Evolutionary conservation across 768 basidiomycete species (phyloP).

Genomic region (Symmetrospora coprosmae): DNA sequence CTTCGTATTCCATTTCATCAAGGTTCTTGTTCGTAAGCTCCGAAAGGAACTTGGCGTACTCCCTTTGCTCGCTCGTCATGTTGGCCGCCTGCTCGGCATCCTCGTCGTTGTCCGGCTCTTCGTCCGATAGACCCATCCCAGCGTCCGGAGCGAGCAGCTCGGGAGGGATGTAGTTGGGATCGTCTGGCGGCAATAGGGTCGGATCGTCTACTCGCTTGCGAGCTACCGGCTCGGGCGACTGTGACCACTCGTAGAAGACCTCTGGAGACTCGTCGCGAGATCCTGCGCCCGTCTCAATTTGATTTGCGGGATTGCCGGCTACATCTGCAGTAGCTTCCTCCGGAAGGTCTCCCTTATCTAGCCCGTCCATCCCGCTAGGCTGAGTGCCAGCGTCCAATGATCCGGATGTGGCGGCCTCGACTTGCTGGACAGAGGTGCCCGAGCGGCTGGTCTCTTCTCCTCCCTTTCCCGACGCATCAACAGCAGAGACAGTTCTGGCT

Average conservation of each 20-base stretch:
- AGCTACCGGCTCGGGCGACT: conserved; percentile 38
- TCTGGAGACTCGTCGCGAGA: not conserved
- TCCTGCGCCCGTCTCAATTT: not conserved
- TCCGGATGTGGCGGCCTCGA: no score
- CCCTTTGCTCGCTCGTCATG: conserved; percentile 42
- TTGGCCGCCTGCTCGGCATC: conserved; percentile 53
- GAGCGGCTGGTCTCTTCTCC: no score
- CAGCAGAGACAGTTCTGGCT: no score
- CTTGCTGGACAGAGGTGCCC: no score
- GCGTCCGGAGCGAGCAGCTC: conserved; percentile 33
- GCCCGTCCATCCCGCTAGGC: no score
- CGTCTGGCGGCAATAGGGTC: not conserved
- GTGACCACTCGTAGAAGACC: conserved; percentile 37
- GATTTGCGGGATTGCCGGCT: not conserved
- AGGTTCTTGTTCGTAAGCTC: conserved; percentile 77
- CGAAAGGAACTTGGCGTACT: conserved; percentile 83
- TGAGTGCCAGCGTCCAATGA: no score
- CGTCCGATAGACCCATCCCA: conserved; percentile 38
- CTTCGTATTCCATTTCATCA: conserved; percentile 66
- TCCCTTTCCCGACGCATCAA: no score
- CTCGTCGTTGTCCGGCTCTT: conserved; percentile 75
- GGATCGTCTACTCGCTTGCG: conserved; percentile 6
- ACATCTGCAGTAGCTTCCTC: not conserved
- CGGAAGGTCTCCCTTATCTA: conserved; percentile 19
- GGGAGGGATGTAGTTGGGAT: conserved; percentile 21